Conservation (phyloP, 495 filamentous ascomycete genomes). For the Tetracladium setigerum region DNA sequence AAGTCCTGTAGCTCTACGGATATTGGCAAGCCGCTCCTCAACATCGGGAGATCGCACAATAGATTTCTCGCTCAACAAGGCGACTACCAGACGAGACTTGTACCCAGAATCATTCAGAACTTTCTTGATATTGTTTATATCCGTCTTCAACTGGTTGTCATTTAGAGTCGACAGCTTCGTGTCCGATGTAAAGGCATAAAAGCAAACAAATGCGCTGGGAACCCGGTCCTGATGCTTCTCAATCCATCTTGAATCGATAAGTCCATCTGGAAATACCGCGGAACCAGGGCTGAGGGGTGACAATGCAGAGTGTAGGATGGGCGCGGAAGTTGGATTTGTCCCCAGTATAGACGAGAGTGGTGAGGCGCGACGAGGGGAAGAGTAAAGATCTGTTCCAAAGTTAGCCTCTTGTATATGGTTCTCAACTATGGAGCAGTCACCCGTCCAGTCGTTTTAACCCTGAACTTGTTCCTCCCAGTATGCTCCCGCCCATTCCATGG, state of each 20-base stretch:
- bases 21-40: slow-evolving; percentile 68
- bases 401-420: slow-evolving; percentile 6
- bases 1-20: slow-evolving; percentile 69
- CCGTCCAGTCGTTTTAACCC: slow-evolving; percentile 65
- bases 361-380: slow-evolving; percentile 45
- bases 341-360: slow-evolving; percentile 37
- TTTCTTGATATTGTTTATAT: slow-evolving; percentile 69
- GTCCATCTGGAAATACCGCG: slow-evolving; percentile 75
- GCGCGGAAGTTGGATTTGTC: slow-evolving; percentile 32
- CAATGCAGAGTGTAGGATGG: slow-evolving; percentile 73
- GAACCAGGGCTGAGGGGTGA: slow-evolving; percentile 80
- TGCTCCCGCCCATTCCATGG: slow-evolving; percentile 48
- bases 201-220: slow-evolving; percentile 71
- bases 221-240: slow-evolving; percentile 77
- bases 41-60: slow-evolving; percentile 49
- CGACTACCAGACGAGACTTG: slow-evolving; percentile 66
- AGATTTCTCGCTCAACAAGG: slow-evolving; percentile 65
- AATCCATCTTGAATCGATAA: slow-evolving; percentile 74
- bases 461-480: slow-evolving; percentile 44
- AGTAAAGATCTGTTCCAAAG: slow-evolving; percentile 34
- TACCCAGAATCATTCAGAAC: slow-evolving; percentile 59
- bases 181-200: slow-evolving; percentile 63
- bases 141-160: slow-evolving; percentile 83
- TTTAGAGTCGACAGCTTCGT: slow-evolving; percentile 58
- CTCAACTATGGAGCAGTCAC: slow-evolving; percentile 45